Base-by-base conservation (phyloP, 2,329 filamentous ascomycete species). In the Neoscytalidium dimidiatum region DNA sequence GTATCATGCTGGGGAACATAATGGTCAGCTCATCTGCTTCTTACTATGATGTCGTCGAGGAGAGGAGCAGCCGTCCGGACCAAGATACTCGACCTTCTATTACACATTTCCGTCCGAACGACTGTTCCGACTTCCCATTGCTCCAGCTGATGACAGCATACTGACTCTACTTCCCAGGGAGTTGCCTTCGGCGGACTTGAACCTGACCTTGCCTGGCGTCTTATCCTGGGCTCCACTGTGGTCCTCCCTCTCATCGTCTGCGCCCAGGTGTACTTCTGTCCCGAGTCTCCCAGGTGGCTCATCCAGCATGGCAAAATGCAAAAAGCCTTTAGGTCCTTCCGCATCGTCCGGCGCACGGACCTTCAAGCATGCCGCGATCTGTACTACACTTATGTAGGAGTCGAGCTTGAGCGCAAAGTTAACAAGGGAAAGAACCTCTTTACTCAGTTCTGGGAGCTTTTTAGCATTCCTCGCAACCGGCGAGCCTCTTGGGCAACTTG, bases 361-460 rank as follows among this genome's bases (percentile, higher is more conserved):
- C 68, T 83, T 4, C 78, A 82, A 66, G 81, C 81, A 0, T 78
- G 79, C 1, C 72, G 81, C n/a, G 81, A 82, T 64, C 71, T 81
- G 9, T 82, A 80, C 71, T 82, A 82, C 41, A 64, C 53, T 2
- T 48, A 58, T 62, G 48, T 26, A 2, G 26, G n/a, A 14, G 33
- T 64, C 49, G 70, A 13, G 67, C 67, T 49, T 52, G 77, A 11
- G 79, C 78, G 2, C 72, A 77, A 7, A 78, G 68, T 72, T 83
- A 73, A 64, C n/a, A 31, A 29, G 13, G 64, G 64, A 17, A 66
- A 66, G 64, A 56, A 62, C 21, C 43, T 63, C 66, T 74, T 73
- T 69, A 68, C 57, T 56, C 78, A 81, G 35, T 72, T 83, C 66
- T 69, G 70, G 65, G 81, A 84, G 44, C 75, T 81, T 14, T 78